Percentiles rank a stretch among this genome's conserved stretches.
These are phyloP conservation scores for Cadophora malorum DNA, from an alignment of 2,329 filamentous ascomycete genomes.

Conservation along the genomic window DNA sequence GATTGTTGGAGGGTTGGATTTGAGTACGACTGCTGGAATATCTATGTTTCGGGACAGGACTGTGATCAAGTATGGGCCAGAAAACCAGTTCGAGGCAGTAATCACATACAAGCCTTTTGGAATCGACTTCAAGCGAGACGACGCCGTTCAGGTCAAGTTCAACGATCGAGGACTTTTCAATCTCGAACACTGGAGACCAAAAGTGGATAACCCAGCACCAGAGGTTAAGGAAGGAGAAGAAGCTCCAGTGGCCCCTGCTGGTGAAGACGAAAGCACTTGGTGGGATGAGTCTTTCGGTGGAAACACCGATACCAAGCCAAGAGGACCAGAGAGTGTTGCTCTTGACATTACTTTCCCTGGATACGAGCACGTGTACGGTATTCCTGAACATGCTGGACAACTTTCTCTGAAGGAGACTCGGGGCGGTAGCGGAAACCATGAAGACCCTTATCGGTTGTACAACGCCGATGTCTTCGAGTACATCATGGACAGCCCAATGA, in stretches of 20 bases:
- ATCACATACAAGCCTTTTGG: slow-evolving; percentile 84
- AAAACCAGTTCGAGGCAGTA: slow-evolving; percentile 78
- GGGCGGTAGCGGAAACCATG: slow-evolving; percentile 83
- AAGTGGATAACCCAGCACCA: slow-evolving; percentile 65
- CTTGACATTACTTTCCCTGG: slow-evolving; percentile 92
- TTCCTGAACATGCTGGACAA: slow-evolving; percentile 89
- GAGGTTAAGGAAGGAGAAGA: slow-evolving; percentile 50
- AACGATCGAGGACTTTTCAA: slow-evolving; percentile 92
- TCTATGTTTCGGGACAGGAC: slow-evolving; percentile 66
- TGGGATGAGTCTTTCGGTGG: slow-evolving; percentile 98
- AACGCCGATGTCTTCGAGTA: slow-evolving; percentile 99
- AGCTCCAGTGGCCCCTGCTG: slow-evolving; percentile 46
- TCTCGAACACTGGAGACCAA: slow-evolving; percentile 92
- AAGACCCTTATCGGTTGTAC: slow-evolving; percentile 92
- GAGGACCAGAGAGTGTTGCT: slow-evolving; percentile 88
- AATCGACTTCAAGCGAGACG: slow-evolving; percentile 86
- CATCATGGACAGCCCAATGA: slow-evolving; percentile 96
- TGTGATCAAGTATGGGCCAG: slow-evolving; percentile 81
- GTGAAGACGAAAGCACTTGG: slow-evolving; percentile 87
- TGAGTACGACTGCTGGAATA: slow-evolving; percentile 74
- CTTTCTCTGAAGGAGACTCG: slow-evolving; percentile 89
- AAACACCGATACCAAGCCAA: slow-evolving; percentile 94
- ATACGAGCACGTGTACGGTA: slow-evolving; percentile 92
- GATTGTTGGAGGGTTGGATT: slow-evolving; percentile 79
- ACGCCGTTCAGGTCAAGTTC: slow-evolving; percentile 80